A percentile compares a stretch with the other conserved stretches of the same genome.
Conservation (phyloP, 495 filamentous ascomycete species). For the Hypomontagnella submonticulosa region DNA sequence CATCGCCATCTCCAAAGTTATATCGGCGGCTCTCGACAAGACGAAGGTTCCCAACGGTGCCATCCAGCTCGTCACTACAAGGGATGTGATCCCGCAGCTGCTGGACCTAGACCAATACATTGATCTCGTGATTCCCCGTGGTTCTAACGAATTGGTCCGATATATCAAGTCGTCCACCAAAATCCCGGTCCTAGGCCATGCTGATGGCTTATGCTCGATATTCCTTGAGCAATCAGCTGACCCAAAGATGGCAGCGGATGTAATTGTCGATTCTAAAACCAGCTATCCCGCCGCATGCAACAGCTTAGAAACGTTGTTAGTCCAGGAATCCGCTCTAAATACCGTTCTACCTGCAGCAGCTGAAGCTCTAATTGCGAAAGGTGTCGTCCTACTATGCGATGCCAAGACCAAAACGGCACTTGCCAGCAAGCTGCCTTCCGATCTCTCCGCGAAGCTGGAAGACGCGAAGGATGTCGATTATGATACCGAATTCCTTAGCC, state of each 20-base stretch:
- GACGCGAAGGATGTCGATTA: conserved; percentile 77
- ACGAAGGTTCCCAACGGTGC: conserved; percentile 86
- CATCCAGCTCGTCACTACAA: conserved; percentile 91
- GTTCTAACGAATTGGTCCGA: conserved; percentile 91
- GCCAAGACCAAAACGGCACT: conserved; percentile 70
- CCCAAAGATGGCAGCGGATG: conserved; percentile 72
- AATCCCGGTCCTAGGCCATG: conserved; percentile 96
- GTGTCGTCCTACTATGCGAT: conserved; percentile 90
- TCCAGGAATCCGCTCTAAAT: conserved; percentile 76
- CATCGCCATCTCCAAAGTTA: conserved; percentile 83
- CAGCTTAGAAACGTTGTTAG: conserved; percentile 85
- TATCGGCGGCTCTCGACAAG: conserved; percentile 78
- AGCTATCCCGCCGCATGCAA: conserved; percentile 98
- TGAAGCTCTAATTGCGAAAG: conserved; percentile 73
- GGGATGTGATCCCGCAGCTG: conserved; percentile 86
- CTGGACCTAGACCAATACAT: conserved; percentile 85
- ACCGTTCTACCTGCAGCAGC: conserved; percentile 79
- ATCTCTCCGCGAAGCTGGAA: conserved; percentile 60
- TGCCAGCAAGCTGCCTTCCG: conserved; percentile 47
- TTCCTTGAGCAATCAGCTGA: conserved; percentile 88
- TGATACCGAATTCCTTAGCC: conserved; percentile 88
- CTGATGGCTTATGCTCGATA: conserved; percentile 90
- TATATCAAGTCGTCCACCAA: conserved; percentile 90
- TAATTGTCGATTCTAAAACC: conserved; percentile 91
- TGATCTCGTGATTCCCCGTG: conserved; percentile 94